Evolutionary conservation across 2,329 filamentous ascomycete genomes (phyloP), one percentile per base, ranked within the genome.

Genomic region (Alternaria viburni): DNA sequence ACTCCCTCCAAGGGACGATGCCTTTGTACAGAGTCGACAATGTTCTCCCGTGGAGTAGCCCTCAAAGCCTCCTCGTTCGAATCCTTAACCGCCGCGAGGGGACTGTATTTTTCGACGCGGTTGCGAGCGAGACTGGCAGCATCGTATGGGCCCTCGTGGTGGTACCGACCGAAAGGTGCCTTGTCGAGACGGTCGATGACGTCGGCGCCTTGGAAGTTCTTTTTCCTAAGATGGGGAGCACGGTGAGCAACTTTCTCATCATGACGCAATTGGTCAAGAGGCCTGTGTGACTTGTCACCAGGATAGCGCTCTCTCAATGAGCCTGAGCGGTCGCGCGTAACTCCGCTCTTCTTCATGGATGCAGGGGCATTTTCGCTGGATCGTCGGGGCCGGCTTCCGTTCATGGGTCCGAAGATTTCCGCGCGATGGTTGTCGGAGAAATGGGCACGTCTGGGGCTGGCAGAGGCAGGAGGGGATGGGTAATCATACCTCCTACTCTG

Each of bases 61-160:
- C 85, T 88, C 54, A 97, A 79, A 0, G 93, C 92, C 77, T 93
- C 91, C 57, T 85, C 83, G 79, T 96, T 97, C 45, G 89, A 89
- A 4, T 87, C 85, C 59, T 84, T 83, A 6, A 97, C 87, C 3
- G 94, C 95, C 26, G 91, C 93, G 8, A 97, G 81, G 0, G 95
- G 94, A 4, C 92, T 90, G 61, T 78, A 81, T 58, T 84, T 82
- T 70, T 83, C 85, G 71, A 88, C 84, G 5, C 82, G 84, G 81
- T 97, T 97, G 51, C 92, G 87, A 12, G 91, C 88, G 2, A 90
- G 84, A 56, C 93, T 85, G 3, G 92, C 91, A 10, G 94, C 93
- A 77, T 98, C 95, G 71, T 92, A 98, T 0, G 95, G 95, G 0
- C 95, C 94, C 67, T 91, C 92, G 73, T 98, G 95, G 79, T 97